These are phyloP conservation scores for Amylostereum areolatum DNA, from an alignment of 1,284 basidiomycete genomes.

Conservation along the genomic window DNA sequence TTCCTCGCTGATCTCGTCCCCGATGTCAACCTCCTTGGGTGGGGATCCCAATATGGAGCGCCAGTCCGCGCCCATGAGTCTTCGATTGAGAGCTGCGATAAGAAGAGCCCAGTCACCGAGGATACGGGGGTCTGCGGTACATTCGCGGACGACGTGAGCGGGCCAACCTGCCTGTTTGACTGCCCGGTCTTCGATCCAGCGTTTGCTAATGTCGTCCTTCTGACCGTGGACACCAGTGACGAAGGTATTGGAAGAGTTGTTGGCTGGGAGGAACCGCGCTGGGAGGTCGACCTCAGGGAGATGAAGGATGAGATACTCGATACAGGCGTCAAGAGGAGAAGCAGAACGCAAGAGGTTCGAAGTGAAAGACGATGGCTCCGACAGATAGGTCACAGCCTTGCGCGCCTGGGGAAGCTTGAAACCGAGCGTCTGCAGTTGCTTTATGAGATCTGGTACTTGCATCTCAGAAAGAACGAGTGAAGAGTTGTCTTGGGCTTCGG, in stretches of 20 bases:
- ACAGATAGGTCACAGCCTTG: constrained; percentile 46
- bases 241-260: constrained; percentile 66
- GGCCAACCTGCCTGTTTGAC: constrained; percentile 86
- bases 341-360: constrained; percentile 43
- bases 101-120: constrained; percentile 46
- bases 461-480: constrained; percentile 43
- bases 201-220: constrained; percentile 56
- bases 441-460: constrained; percentile 29
- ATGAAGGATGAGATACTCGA: constrained; percentile 73
- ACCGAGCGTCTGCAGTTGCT: constrained; percentile 49
- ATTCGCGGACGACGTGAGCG: constrained; percentile 58
- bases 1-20: constrained; percentile 40
- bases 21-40: constrained; percentile 14
- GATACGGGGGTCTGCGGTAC: constrained; percentile 32
- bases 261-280: constrained; percentile 51
- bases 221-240: constrained; percentile 58
- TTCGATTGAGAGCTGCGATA: constrained; percentile 41
- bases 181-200: constrained; percentile 83
- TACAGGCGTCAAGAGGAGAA: constrained; percentile 56
- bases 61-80: constrained; percentile 38
- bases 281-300: constrained; percentile 78
- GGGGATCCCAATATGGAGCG: constrained; percentile 9
- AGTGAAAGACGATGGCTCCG: constrained; percentile 44
- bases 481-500: constrained; percentile 43
- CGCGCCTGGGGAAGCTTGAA: constrained; percentile 49